Evolutionary conservation across 106 monocot species (phyloP).

Genomic region (Agapanthus africanus): DNA sequence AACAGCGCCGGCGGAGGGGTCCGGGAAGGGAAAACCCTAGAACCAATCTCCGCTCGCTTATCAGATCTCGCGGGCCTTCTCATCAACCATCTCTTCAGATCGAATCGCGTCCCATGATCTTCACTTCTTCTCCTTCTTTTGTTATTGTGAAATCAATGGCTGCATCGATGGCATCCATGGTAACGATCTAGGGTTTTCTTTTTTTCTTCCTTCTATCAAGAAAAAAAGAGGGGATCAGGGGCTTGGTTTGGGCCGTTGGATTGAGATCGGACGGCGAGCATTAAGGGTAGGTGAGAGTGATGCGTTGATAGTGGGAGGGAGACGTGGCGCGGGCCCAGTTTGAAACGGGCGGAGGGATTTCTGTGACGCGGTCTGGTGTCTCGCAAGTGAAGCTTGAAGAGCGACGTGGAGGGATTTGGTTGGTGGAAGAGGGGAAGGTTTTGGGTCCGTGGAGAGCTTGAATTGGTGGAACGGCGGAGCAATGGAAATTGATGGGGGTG

Average conservation of each 20-base stretch:
- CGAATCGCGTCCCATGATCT: neutral
- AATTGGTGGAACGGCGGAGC: too few species aligned
- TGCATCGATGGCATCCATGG: neutral
- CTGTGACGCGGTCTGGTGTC: slow-evolving; percentile 5
- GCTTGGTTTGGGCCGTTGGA: slow-evolving; percentile 2
- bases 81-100: neutral
- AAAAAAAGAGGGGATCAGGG: neutral
- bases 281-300: neutral
- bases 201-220: too few species aligned
- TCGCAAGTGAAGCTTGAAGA: too few species aligned
- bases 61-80: slow-evolving; percentile 18
- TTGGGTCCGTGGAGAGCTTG: too few species aligned
- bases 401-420: too few species aligned
- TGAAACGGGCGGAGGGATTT: slow-evolving; percentile 5
- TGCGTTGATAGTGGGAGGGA: neutral
- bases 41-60: slow-evolving; percentile 31
- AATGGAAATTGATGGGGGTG: too few species aligned
- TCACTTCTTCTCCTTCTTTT: neutral
- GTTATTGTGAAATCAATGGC: neutral
- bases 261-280: slow-evolving; percentile 4
- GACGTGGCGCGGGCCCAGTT: neutral
- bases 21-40: slow-evolving; percentile 30
- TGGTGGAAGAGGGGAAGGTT: too few species aligned
- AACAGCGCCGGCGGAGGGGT: too few species aligned
- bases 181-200: slow-evolving; percentile 22